Conservation (phyloP, 768 basidiomycete genomes). For the Amanita thiersii region DNA sequence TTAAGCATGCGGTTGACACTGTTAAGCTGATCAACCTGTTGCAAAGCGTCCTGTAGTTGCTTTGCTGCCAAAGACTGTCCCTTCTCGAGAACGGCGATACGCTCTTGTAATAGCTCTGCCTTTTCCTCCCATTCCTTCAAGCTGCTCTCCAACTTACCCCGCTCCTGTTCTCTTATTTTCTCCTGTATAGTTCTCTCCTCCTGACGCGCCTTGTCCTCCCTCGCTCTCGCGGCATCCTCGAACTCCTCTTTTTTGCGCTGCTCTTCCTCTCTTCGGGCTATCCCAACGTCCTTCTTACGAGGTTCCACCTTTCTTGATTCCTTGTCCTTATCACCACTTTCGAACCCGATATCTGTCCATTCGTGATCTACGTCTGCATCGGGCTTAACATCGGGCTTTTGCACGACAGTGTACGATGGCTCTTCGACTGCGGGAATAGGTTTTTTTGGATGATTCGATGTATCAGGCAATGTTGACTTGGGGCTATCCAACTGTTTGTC, state of each 20-base stretch:
- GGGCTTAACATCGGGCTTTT: background rate
- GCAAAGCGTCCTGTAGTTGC: constrained; percentile 4
- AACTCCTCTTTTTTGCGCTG: background rate
- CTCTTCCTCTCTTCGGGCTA: background rate
- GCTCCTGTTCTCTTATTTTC: constrained; percentile 3
- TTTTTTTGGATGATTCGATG: too few species aligned
- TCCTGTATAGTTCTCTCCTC: constrained; percentile 5
- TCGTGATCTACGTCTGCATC: constrained; percentile 7
- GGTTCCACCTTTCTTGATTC: too few species aligned
- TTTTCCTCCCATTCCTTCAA: constrained; percentile 1
- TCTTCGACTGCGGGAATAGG: constrained; percentile 3
- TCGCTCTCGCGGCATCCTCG: constrained; percentile 3
- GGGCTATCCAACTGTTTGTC: background rate
- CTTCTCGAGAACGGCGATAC: constrained; percentile 1
- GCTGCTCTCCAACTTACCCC: background rate
- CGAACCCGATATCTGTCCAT: constrained; percentile 5
- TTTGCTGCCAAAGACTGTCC: constrained; percentile 2
- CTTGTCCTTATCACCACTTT: background rate
- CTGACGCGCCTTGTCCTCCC: constrained; percentile 6
- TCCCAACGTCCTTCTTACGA: background rate
- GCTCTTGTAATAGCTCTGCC: constrained; percentile 1
- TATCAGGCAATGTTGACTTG: too few species aligned
- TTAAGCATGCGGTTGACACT: constrained; percentile 24
- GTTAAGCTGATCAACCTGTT: constrained; percentile 1
- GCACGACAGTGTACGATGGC: constrained; percentile 5